Evolutionary conservation across 2,329 filamentous ascomycete species (phyloP).

Genomic region (Polytolypa hystricis): DNA sequence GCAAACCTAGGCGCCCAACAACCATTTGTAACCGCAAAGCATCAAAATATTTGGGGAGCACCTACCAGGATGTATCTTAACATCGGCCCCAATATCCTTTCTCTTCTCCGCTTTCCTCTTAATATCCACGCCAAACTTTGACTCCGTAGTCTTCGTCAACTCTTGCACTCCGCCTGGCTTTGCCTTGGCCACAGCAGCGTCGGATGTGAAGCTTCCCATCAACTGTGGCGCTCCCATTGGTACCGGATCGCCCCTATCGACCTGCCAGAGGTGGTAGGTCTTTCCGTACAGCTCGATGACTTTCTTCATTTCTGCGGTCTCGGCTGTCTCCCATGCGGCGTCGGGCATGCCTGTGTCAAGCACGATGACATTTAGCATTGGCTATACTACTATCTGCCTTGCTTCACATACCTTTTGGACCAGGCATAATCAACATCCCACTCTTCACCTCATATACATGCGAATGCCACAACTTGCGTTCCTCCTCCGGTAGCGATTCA

Average conservation of each 20-base stretch:
- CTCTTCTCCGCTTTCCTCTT: slow-evolving; percentile 43
- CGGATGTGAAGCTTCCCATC: slow-evolving; percentile 47
- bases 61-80: slow-evolving; percentile 26
- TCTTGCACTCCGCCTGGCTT: slow-evolving; percentile 20
- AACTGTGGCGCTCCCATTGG: slow-evolving; percentile 51
- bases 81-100: slow-evolving; percentile 20
- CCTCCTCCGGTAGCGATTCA: slow-evolving; percentile 51
- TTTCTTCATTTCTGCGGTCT: slow-evolving; percentile 70
- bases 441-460: slow-evolving; percentile 41
- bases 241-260: slow-evolving; percentile 57
- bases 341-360: slow-evolving; percentile 31
- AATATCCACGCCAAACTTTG: slow-evolving; percentile 42
- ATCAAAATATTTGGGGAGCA: slow-evolving; percentile 4
- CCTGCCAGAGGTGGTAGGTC: slow-evolving; percentile 77
- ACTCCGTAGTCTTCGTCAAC: slow-evolving; percentile 41
- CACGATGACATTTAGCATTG: slow-evolving; percentile 27
- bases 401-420: slow-evolving; percentile 15
- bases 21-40: slow-evolving; percentile 3
- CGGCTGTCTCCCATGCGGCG: slow-evolving; percentile 60
- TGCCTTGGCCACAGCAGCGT: slow-evolving; percentile 17
- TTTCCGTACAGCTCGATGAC: slow-evolving; percentile 70
- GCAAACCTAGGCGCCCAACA: neutral
- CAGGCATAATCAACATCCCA: slow-evolving; percentile 34
- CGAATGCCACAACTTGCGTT: slow-evolving; percentile 72
- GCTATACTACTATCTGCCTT: slow-evolving; percentile 11